Evolutionary conservation across 495 filamentous ascomycete genomes (phyloP).

Genomic region (Pyrenula massariospora): DNA sequence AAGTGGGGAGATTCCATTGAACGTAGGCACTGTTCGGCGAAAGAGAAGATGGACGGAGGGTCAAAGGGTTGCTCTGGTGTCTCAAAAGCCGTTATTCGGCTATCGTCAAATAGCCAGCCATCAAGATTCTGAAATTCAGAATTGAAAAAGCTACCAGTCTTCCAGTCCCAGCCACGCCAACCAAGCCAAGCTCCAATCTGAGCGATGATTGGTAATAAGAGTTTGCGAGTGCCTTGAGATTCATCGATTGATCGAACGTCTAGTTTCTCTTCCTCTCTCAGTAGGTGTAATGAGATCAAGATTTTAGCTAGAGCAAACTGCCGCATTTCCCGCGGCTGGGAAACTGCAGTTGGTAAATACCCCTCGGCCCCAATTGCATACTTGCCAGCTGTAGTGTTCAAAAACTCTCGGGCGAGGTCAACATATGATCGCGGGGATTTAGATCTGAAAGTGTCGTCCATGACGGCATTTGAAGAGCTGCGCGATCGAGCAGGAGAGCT

Average conservation of each 20-base stretch:
- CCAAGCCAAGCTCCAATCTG: conserved; percentile 79
- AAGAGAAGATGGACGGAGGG: conserved; percentile 60
- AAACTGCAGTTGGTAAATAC: conserved; percentile 49
- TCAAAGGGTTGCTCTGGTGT: conserved; percentile 47
- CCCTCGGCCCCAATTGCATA: conserved; percentile 38
- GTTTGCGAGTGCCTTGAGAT: conserved; percentile 35
- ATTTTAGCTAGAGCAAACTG: conserved; percentile 52
- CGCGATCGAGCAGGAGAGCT: not conserved
- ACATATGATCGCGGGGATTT: conserved; percentile 16
- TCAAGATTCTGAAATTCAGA: conserved; percentile 53
- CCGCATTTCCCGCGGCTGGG: conserved; percentile 39
- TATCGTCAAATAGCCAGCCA: conserved; percentile 49
- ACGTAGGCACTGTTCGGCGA: conserved; percentile 34
- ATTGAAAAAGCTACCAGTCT: conserved; percentile 48
- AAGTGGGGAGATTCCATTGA: conserved; percentile 28
- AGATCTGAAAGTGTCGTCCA: not conserved
- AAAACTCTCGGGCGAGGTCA: conserved; percentile 40
- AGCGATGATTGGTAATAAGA: conserved; percentile 59
- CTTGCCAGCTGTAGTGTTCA: conserved; percentile 40
- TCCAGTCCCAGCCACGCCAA: conserved; percentile 59
- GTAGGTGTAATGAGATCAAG: conserved; percentile 68
- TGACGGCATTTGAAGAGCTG: too few relatives aligned
- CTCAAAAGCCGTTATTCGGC: conserved; percentile 30
- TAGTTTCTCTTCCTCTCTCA: conserved; percentile 82
- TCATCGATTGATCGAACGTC: conserved; percentile 49